Evolutionary conservation across 352 stramenopile species (phyloP), one percentile per base, ranked within the genome.

Genomic region (Phytophthora litchii): DNA sequence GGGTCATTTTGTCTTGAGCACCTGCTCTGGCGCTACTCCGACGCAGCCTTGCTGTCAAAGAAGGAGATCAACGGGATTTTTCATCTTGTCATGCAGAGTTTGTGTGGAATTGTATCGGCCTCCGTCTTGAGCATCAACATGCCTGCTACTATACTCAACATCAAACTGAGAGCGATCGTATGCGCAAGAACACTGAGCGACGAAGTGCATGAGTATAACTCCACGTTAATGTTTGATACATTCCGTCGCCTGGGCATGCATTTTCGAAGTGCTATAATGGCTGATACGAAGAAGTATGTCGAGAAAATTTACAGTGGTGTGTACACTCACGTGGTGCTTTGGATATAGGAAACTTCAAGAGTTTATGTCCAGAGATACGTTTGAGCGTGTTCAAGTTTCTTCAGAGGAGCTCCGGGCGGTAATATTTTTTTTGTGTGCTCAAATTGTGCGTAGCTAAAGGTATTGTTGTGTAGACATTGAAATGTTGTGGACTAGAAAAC

Each of bases 11-110:
- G 81, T 46, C 65, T 93, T 23, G 84, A 93, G 47, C 80, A 90
- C 23, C 49, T 90, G 34, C 63, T 93, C 3, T 89, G 80, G 68
- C 74, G 78, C 4, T 88, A 91, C 59, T 87, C 84, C 7, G 76
- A 84, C 41, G 81, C 86, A 45, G 77, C 78, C 1, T 70, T 92
- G 14, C 53, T 92, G 8, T 82, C 80, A 10, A 91, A 89, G 56
- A 92, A 92, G 67, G 80, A 90, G 32, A 88, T 91, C 54, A 90
- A 93, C 53, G 78, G 76, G 20, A 90, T 89, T 36, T 93, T 91
- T 38, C 78, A 91, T 42, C 72, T 89, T 10, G 70, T 93, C 14
- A 37, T 93, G n/a, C 81, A 93, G 58, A 89, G 76, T 32, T 67
- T 91, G 36, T 89, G 80, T 41, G 80, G 81, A 0, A 86, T 91